A percentile compares a stretch with the other conserved stretches of the same genome.
Evolutionary conservation across 345 rosid genomes (phyloP).

Genomic region (Citrus sp.): DNA sequence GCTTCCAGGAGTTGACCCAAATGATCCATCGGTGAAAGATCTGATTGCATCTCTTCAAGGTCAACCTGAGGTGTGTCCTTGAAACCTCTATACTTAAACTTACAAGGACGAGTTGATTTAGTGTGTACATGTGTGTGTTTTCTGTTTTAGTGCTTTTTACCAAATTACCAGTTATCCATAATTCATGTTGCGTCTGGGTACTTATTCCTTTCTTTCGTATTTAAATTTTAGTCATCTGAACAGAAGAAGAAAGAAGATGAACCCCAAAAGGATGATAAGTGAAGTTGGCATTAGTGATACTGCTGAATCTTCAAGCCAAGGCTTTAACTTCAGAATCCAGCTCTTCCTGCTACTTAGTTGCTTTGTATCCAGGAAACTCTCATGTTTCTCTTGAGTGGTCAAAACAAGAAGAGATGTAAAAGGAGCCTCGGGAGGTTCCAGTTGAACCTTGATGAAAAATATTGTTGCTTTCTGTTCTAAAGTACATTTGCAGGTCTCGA

Average conservation of each 20-base stretch:
- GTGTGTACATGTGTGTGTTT: not conserved
- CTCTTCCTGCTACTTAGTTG: not conserved
- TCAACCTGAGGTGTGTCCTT: constrained; percentile 54
- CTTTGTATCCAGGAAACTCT: not conserved
- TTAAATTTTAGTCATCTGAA: constrained; percentile 15
- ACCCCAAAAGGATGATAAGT: constrained; percentile 37
- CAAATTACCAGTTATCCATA: not conserved
- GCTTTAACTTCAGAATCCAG: not conserved
- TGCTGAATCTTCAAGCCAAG: constrained; percentile 8
- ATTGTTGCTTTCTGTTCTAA: not conserved
- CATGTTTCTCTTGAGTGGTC: not conserved
- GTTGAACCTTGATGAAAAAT: not conserved
- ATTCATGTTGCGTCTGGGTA: not conserved
- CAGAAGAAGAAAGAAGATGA: constrained; percentile 46
- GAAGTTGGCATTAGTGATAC: constrained; percentile 11
- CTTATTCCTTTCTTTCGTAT: not conserved
- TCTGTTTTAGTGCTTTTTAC: not conserved
- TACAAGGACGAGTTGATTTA: not conserved
- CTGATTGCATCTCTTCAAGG: constrained; percentile 65
- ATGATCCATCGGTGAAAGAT: constrained; percentile 69
- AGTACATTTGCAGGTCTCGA: not conserved
- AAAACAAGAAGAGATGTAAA: not conserved
- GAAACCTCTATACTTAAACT: not conserved
- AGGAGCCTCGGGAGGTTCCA: not conserved
- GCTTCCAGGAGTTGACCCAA: constrained; percentile 90